A percentile compares a stretch with the other conserved stretches of the same genome.
Evolutionary conservation across 106 monocot species (phyloP).

Genomic region (Xerophyta viscosa): DNA sequence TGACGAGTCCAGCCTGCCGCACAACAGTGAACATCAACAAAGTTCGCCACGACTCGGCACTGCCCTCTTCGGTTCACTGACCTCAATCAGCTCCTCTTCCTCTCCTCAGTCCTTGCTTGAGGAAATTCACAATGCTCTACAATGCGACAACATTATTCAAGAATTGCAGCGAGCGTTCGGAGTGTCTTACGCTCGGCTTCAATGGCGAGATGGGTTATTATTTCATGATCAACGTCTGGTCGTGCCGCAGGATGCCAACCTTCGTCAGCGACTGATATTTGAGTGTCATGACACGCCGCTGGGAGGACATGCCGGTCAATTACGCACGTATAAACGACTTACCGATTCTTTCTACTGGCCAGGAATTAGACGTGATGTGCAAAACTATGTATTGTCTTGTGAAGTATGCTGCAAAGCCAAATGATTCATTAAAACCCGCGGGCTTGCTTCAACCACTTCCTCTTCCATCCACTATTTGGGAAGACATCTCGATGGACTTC

Average conservation of each 20-base stretch:
- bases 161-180: no score
- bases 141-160: no score
- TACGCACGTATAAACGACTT: background rate
- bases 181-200: no score
- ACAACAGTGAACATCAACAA: no score
- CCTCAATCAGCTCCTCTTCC: no score
- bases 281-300: background rate
- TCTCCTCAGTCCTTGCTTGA: no score
- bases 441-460: slow-evolving; percentile 5
- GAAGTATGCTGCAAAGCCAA: background rate
- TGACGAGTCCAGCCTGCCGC: background rate
- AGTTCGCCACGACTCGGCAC: no score
- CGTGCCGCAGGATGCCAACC: no score
- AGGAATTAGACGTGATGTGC: background rate
- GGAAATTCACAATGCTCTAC: no score
- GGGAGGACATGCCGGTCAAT: background rate
- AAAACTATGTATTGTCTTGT: background rate
- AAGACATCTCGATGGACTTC: slow-evolving; percentile 8
- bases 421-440: background rate
- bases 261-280: background rate
- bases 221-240: no score
- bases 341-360: background rate
- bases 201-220: no score
- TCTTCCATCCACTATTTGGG: slow-evolving; percentile 2
- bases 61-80: no score